Conservation (phyloP, 2,329 filamentous ascomycete species). For the Microsporum canis region DNA sequence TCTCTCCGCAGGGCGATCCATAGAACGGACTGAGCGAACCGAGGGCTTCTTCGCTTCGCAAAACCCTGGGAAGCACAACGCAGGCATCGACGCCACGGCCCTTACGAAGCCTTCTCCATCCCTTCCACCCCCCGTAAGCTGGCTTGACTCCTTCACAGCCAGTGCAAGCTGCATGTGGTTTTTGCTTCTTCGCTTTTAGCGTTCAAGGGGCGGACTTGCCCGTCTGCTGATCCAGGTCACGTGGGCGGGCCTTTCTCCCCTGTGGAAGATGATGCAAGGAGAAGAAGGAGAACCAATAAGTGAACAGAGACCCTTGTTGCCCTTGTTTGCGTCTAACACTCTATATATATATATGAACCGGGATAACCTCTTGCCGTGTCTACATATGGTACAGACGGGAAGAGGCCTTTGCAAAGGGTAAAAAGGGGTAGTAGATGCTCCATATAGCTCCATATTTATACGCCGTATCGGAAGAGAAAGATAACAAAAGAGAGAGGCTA, state of each 20-base stretch:
- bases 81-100: neutral
- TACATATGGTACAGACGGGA: neutral
- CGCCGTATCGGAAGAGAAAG: neutral
- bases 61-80: neutral
- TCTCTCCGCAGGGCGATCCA: neutral
- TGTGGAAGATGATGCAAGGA: neutral
- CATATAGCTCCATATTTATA: neutral
- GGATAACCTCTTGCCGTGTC: too few species aligned
- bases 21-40: neutral
- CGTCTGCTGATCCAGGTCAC: neutral
- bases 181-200: neutral
- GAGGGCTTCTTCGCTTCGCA: neutral
- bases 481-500: slow-evolving; percentile 24
- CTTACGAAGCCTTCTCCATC: neutral
- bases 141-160: neutral
- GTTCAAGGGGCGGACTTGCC: neutral
- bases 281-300: neutral
- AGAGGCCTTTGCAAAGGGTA: neutral
- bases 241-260: neutral
- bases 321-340: neutral
- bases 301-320: neutral
- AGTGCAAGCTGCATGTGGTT: neutral
- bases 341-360: neutral
- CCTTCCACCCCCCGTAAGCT: neutral
- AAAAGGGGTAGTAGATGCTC: neutral